phyloP scores from a whole-genome alignment of 176 grass and related monocot genomes.

The Zea luxurians region DNA sequence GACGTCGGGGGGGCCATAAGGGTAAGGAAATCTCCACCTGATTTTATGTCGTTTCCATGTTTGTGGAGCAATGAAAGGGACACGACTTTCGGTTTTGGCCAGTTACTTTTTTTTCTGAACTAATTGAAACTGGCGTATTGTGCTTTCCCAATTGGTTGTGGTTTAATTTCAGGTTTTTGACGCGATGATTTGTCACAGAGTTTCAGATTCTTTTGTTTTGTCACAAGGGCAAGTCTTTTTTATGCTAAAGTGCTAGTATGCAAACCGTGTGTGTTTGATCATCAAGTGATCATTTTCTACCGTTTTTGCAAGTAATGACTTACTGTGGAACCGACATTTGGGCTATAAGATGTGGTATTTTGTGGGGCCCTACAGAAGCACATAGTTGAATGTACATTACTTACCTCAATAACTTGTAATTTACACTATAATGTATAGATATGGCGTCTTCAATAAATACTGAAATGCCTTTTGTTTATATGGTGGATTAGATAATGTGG shows the following conservation, averaged over 20 bases:
- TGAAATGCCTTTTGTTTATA: not conserved
- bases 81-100: not conserved
- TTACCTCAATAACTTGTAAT: not conserved
- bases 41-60: not conserved
- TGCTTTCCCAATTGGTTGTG: not conserved
- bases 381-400: not conserved
- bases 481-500: not conserved
- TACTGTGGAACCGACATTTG: not conserved
- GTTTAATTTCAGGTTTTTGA: not conserved
- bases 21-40: constrained; percentile 23
- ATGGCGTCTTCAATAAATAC: not conserved
- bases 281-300: not conserved
- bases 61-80: not conserved
- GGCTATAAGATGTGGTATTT: not conserved
- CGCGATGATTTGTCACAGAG: not conserved
- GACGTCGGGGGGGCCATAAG: constrained; percentile 44
- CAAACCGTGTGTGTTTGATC: not conserved
- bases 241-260: not conserved
- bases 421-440: not conserved
- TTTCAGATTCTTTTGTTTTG: constrained; percentile 17
- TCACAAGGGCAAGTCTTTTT: not conserved
- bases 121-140: not conserved
- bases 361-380: not conserved
- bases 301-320: not conserved
- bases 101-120: not conserved